A percentile compares a stretch with the other conserved stretches of the same genome.
Conservation (phyloP, 768 basidiomycete species). For the Lanmaoa rubissima region DNA sequence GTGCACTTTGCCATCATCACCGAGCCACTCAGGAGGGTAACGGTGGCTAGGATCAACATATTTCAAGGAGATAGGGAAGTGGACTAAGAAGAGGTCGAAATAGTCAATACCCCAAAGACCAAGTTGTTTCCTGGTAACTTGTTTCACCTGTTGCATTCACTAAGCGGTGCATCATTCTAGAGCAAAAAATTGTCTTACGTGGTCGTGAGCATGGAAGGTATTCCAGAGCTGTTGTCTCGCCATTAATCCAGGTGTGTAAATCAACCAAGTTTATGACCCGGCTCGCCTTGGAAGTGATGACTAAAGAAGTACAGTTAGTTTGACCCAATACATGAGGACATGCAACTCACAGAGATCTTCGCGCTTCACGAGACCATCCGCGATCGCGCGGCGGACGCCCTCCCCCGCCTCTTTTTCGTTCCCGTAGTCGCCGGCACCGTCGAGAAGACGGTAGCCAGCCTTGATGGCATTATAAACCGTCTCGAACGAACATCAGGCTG, state of each 20-base stretch:
- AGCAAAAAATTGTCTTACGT: constrained; percentile 41
- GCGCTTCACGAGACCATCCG: constrained; percentile 80
- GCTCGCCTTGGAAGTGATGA: constrained; percentile 79
- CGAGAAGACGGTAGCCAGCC: constrained; percentile 81
- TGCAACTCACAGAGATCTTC: constrained; percentile 75
- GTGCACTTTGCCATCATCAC: constrained; percentile 66
- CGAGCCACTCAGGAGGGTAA: constrained; percentile 84
- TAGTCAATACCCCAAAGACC: constrained; percentile 81
- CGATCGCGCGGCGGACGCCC: constrained; percentile 74
- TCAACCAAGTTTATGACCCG: background rate
- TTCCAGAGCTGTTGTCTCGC: constrained; percentile 69
- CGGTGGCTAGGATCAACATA: constrained; percentile 75
- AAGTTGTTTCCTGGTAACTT: constrained; percentile 61
- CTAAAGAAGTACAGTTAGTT: constrained; percentile 33
- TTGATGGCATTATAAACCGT: constrained; percentile 86
- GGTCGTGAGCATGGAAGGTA: constrained; percentile 79
- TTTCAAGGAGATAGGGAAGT: constrained; percentile 81
- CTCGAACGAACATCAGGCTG: constrained; percentile 33
- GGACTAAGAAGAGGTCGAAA: constrained; percentile 78
- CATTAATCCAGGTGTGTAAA: constrained; percentile 5
- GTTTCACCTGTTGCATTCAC: constrained; percentile 45
- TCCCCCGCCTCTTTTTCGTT: constrained; percentile 86
- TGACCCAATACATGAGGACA: background rate
- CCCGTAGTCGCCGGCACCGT: constrained; percentile 84
- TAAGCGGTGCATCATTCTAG: background rate